phyloP scores from a whole-genome alignment of 2,329 filamentous ascomycete species.

The Neophaeococcomyces aloes region DNA sequence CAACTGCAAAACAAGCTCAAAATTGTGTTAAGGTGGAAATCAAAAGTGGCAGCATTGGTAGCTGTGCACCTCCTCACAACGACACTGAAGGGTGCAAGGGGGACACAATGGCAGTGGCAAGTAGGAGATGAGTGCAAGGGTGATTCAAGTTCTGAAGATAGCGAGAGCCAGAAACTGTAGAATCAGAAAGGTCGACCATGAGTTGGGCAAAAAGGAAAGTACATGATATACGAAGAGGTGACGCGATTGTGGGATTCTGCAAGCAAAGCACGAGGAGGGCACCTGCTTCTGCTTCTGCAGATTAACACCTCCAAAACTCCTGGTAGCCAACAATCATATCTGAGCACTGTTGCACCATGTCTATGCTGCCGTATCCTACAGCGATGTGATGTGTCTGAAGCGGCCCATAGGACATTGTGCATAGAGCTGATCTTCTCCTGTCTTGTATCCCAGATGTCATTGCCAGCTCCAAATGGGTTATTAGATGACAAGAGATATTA shows the following conservation, averaged over 20 bases:
- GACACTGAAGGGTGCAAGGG: slow-evolving; percentile 7
- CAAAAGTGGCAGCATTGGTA: slow-evolving; percentile 3
- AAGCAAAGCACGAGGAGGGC: neutral
- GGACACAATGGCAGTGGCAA: slow-evolving; percentile 2
- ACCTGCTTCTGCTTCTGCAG: neutral
- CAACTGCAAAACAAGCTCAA: slow-evolving; percentile 20
- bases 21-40: slow-evolving; percentile 1
- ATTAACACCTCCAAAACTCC: slow-evolving; percentile 7
- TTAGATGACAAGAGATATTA: slow-evolving; percentile 57
- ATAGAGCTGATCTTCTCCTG: slow-evolving; percentile 46
- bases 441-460: slow-evolving; percentile 60
- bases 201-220: neutral
- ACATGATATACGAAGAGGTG: neutral
- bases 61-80: slow-evolving; percentile 3
- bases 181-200: slow-evolving; percentile 1
- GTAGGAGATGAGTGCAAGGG: slow-evolving; percentile 3
- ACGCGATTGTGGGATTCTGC: slow-evolving; percentile 1
- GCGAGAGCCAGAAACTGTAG: neutral
- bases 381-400: slow-evolving; percentile 27
- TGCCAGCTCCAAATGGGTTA: slow-evolving; percentile 46
- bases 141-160: slow-evolving; percentile 2
- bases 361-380: slow-evolving; percentile 29
- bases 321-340: slow-evolving; percentile 26
- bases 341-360: slow-evolving; percentile 28
- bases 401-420: slow-evolving; percentile 19